Evolutionary conservation across 305 asterid species (phyloP), one percentile per base, ranked within the genome.

Genomic region (Stenogyne calaminthoides): DNA sequence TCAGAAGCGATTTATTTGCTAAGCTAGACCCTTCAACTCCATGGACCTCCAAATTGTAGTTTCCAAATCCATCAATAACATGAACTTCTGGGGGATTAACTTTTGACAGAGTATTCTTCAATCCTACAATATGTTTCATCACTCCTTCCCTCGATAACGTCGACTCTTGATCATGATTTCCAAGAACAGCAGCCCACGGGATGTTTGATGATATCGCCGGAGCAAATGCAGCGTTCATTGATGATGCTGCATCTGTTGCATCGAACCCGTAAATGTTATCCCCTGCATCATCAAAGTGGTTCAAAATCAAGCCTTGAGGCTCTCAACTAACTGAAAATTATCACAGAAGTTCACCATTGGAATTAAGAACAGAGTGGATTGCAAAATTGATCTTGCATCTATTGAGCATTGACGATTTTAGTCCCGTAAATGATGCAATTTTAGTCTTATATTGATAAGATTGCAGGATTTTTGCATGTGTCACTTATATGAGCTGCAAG

Each of bases 161-260:
- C 15, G 97, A 92, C 77, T 95, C 89, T 60, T 95, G 99, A 72
- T 95, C 99, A 62, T 95, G 99, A 72, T 95, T 95, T 40, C 99
- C 99, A 12, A 95, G 83, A 64, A 95, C 89, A 9, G 98, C 99
- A n/a, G 96, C 96, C 98, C 98, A 95, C 15, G 96, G 96, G 18
- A 90, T 88, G 78, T 82, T 83, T 19, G 96, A 82, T 0, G 86
- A 34, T 51, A 92, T 69, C 3, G 98, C 99, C 5, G 98, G 93
- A 34, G 88, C 90, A 82, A 95, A 92, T 10, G 99, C 99, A 25
- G 88, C 89, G 59, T 87, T 67, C 98, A 95, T 85, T 7, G 99
- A 95, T 49, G 76, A 49, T 27, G 74, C 91, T 12, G 99, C 84
- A 78, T 92, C 88, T 1, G 83, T 83, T 2, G 94, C 88, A 80